A percentile compares a stretch with the other conserved stretches of the same genome.
phyloP scores from a whole-genome alignment of 2,329 filamentous ascomycete genomes.

The Aspergillus chevalieri region DNA sequence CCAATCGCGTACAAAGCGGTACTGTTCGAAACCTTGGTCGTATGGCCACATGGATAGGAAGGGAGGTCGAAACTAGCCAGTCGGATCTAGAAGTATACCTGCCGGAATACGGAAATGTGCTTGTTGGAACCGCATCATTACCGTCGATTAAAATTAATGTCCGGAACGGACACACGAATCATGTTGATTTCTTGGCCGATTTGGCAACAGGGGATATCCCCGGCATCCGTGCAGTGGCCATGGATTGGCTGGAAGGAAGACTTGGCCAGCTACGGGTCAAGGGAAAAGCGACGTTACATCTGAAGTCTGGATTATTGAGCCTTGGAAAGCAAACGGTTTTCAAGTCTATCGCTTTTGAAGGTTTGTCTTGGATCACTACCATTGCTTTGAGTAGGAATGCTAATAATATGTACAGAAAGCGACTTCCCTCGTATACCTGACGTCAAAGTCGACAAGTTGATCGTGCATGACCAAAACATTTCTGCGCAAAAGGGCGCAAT shows the following conservation, averaged over 20 bases:
- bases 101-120: conserved; percentile 71
- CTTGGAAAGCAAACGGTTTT: conserved; percentile 71
- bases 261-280: conserved; percentile 65
- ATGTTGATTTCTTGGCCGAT: conserved; percentile 72
- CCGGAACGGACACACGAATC: conserved; percentile 68
- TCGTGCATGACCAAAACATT: conserved; percentile 64
- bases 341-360: conserved; percentile 73
- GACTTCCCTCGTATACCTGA: conserved; percentile 71
- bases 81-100: conserved; percentile 71
- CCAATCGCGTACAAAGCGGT: conserved; percentile 63
- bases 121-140: conserved; percentile 70
- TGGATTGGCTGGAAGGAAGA: conserved; percentile 80
- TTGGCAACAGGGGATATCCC: conserved; percentile 70
- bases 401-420: conserved; percentile 36
- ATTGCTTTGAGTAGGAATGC: conserved; percentile 17
- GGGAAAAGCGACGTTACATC: conserved; percentile 64
- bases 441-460: conserved; percentile 75
- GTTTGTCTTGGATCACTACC: conserved; percentile 62
- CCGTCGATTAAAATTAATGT: conserved; percentile 72
- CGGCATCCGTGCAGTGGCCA: conserved; percentile 70
- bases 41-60: conserved; percentile 72
- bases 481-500: conserved; percentile 58
- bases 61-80: conserved; percentile 65
- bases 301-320: conserved; percentile 73
- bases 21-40: conserved; percentile 69